Evolutionary conservation across 1,284 basidiomycete species (phyloP), one percentile per base, ranked within the genome.

Genomic region (Kalmanozyma brasiliensis): DNA sequence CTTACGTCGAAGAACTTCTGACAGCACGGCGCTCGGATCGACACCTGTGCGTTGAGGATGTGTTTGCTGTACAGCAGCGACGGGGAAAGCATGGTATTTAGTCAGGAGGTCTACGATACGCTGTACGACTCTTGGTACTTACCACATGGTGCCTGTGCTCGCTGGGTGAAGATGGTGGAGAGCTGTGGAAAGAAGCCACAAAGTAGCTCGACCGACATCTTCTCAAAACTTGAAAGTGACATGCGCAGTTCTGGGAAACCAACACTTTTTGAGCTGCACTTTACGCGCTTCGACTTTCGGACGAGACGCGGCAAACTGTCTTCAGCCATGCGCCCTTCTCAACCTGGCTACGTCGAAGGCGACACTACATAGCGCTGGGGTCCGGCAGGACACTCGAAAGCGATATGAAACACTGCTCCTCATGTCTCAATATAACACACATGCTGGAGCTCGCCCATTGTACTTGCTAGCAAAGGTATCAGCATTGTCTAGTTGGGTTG

Each of bases 31-130:
- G 80, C 80, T 6, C 80, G 70, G 13, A 82, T 69, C 17, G 78
- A 73, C 5, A 82, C 79, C 46, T 82, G 80, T 20, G 80, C 80
- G 47, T 82, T 82, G 30, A 82, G 68, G 20, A 82, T 76, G 63
- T 82, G 80, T 53, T 82, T 82, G 67, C 80, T 79, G 69, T 38
- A 13, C 11, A 29, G 6, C 26, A 11, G 7, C 6, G 11, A 29
- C 11, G 26, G 11, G 26, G 6, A 29, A 11, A 29, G 6, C 26
- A 29, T n/a, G n/a, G n/a, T n/a, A 29, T 6, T 29, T 11, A 29
- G 26, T 29, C 26, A n/a, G n/a, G n/a, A n/a, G n/a, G n/a, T n/a
- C n/a, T n/a, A n/a, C n/a, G n/a, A n/a, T n/a, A n/a, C n/a, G n/a
- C n/a, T n/a, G n/a, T n/a, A n/a, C n/a, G n/a, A n/a, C n/a, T n/a